Evolutionary conservation across 2,329 filamentous ascomycete species (phyloP), one percentile per base, ranked within the genome.

Genomic region (Fusarium proliferatum): DNA sequence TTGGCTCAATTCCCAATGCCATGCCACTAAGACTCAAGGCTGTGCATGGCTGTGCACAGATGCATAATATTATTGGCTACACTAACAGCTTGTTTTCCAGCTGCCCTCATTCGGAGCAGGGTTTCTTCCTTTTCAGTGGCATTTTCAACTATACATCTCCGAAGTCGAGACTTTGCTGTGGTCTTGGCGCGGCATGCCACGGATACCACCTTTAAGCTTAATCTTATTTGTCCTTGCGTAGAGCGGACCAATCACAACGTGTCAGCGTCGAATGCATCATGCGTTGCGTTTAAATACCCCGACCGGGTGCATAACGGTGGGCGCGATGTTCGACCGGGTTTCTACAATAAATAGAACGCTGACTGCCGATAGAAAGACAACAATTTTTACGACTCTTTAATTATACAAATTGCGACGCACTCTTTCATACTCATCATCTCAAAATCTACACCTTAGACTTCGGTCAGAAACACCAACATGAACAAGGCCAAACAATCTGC

Each of bases 281-380:
- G 13, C 1, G 19, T 16, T 12, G 9, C 15, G 9, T 15, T 9
- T 6, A 6, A 15, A 9, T n/a, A 49, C 2, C 4, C 15, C 28
- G 21, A n/a, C 28, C 21, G 3, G 9, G 28, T 16, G 7, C 19
- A 33, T 10, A n/a, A 9, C 6, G 19, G 19, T 7, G 8, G 9
- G 16, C 8, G 8, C 16, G 11, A 23, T 23, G 41, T 23, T 9
- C 15, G 15, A 52, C 17, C 26, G 6, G 16, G 12, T 19, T 34
- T 52, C n/a, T 19, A 4, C 6, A 19, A 36, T 57, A 34, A 34
- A 21, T 34, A 43, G 9, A 16, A 23, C 17, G 11, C 9, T n/a
- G 11, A 17, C 6, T 17, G 11, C 11, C n/a, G n/a, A 4, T 48
- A 8, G 9, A 19, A 17, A 39, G 9, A n/a, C 3, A 45, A 6